Evolutionary conservation across 1,284 basidiomycete genomes (phyloP).

Genomic region (Rhodotorula sp.): DNA sequence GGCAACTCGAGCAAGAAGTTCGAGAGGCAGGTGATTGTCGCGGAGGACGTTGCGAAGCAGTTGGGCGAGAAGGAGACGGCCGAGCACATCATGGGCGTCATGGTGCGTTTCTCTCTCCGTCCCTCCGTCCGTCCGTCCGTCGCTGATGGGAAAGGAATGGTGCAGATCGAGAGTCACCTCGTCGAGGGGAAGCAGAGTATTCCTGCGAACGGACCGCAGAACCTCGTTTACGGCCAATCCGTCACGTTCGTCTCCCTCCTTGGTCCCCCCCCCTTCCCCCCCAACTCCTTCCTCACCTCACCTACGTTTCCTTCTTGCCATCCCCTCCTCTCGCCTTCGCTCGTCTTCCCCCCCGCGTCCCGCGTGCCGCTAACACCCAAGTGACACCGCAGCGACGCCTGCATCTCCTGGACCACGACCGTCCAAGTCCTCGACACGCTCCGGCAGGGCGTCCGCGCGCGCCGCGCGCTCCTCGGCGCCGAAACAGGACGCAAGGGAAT

Average conservation of each 20-base stretch:
- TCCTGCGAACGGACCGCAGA: conserved; percentile 68
- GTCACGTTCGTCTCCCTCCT: conserved; percentile 64
- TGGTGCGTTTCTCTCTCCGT: conserved; percentile 52
- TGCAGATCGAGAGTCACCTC: conserved; percentile 81
- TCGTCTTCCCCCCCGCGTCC: neutral
- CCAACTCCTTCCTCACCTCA: neutral
- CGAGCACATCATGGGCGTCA: conserved; percentile 84
- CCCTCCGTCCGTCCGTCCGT: neutral
- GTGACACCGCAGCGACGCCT: conserved; percentile 56
- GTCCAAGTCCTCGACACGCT: conserved; percentile 74
- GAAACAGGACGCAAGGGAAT: neutral
- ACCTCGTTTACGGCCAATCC: conserved; percentile 81
- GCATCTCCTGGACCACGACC: conserved; percentile 85
- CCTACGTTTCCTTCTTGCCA: too few relatives aligned
- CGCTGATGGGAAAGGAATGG: neutral
- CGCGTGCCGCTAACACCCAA: neutral
- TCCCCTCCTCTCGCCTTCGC: neutral
- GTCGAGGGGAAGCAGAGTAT: conserved; percentile 86
- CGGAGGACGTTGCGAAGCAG: conserved; percentile 57
- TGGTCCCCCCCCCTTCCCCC: too few relatives aligned
- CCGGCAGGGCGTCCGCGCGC: conserved; percentile 71
- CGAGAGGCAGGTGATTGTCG: conserved; percentile 57
- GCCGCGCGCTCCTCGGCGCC: conserved; percentile 53
- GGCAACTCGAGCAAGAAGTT: conserved; percentile 63
- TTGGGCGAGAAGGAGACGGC: conserved; percentile 70